Percentiles rank a stretch among this genome's conserved stretches.
Conservation (phyloP, 495 filamentous ascomycete species). For the Amphirosellinia nigrospora region DNA sequence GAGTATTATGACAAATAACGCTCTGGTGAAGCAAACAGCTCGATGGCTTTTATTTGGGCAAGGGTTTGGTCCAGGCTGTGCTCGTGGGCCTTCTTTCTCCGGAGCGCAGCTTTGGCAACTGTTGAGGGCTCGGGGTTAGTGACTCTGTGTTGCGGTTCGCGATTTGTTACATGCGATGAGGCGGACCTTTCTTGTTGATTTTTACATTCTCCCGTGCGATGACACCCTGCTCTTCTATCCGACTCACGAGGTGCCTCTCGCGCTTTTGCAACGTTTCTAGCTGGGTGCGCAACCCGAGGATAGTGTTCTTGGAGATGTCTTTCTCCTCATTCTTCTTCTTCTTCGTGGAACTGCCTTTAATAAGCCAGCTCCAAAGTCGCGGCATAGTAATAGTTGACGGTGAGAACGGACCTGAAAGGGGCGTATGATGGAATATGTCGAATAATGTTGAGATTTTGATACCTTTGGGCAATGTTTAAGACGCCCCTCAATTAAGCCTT, state of each 20-base stretch:
- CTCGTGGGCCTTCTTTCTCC: slow-evolving; percentile 92
- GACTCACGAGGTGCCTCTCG: slow-evolving; percentile 85
- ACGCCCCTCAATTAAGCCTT: neutral
- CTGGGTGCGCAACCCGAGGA: slow-evolving; percentile 83
- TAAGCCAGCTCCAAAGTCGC: slow-evolving; percentile 83
- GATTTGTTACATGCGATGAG: slow-evolving; percentile 26
- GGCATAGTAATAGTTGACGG: slow-evolving; percentile 51
- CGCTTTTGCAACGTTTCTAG: slow-evolving; percentile 97
- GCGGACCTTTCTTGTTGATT: slow-evolving; percentile 87
- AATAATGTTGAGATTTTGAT: neutral
- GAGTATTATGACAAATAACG: neutral
- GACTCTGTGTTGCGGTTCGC: neutral
- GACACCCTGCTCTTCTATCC: slow-evolving; percentile 91
- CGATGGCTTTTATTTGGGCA: slow-evolving; percentile 86
- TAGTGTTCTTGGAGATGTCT: slow-evolving; percentile 96
- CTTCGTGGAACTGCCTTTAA: slow-evolving; percentile 76
- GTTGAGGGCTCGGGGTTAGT: slow-evolving; percentile 12
- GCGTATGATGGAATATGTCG: neutral
- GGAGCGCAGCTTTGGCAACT: slow-evolving; percentile 91
- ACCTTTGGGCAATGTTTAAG: neutral
- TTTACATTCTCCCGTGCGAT: slow-evolving; percentile 86
- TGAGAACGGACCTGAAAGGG: neutral
- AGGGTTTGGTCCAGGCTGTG: slow-evolving; percentile 88
- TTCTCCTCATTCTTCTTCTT: slow-evolving; percentile 76
- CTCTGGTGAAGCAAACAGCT: slow-evolving; percentile 48